These are phyloP conservation scores for Podosphaera fusca DNA, from an alignment of 2,329 filamentous ascomycete genomes.

Conservation along the genomic window DNA sequence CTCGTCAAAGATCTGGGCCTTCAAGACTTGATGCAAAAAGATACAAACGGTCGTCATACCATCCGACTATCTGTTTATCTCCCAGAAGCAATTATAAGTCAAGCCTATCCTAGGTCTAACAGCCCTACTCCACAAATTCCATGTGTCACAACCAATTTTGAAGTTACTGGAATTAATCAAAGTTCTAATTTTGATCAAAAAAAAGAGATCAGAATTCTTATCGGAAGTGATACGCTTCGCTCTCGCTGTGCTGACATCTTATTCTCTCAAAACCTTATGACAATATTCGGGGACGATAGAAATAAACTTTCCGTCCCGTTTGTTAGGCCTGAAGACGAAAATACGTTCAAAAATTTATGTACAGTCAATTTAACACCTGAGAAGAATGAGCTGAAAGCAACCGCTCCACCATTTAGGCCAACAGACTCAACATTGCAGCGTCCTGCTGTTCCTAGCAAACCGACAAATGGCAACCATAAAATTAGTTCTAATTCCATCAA, in stretches of 20 bases:
- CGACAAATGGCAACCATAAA: not conserved
- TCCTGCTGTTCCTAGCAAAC: constrained; percentile 3
- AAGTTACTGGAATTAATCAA: constrained; percentile 38
- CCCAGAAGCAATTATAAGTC: constrained; percentile 67
- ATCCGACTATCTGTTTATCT: constrained; percentile 70
- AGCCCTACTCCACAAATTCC: constrained; percentile 63
- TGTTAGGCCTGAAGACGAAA: constrained; percentile 74
- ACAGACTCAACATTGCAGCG: constrained; percentile 10
- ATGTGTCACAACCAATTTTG: constrained; percentile 56
- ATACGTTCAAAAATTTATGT: constrained; percentile 52
- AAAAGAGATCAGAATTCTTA: constrained; percentile 57
- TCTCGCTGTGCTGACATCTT: constrained; percentile 74
- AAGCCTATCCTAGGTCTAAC: constrained; percentile 46
- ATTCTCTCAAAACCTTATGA: constrained; percentile 78
- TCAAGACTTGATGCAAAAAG: constrained; percentile 37
- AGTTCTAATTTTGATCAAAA: constrained; percentile 25
- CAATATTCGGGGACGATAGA: constrained; percentile 64
- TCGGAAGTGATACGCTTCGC: constrained; percentile 73
- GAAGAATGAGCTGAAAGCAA: constrained; percentile 31
- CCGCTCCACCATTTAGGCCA: constrained; percentile 14
- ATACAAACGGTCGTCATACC: constrained; percentile 39
- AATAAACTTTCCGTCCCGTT: constrained; percentile 79
- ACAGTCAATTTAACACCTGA: constrained; percentile 33
- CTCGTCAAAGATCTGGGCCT: constrained; percentile 56
- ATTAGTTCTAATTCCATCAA: constrained; percentile 3